These are phyloP conservation scores for Sporothrix schenckii DNA, from an alignment of 2,329 filamentous ascomycete genomes.

Conservation along the genomic window DNA sequence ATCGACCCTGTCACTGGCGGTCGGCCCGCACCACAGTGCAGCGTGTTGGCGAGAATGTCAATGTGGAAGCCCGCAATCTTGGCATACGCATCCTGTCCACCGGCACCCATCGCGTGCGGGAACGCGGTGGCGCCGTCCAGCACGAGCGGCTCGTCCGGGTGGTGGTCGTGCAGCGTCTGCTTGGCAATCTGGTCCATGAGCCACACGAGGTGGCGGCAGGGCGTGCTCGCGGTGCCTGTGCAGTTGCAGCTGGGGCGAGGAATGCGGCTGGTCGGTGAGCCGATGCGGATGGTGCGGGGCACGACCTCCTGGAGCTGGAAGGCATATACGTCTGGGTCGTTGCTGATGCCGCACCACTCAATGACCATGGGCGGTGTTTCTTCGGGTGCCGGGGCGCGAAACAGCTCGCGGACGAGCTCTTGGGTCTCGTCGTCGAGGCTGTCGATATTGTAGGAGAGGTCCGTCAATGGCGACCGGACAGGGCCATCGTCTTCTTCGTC, in stretches of 20 bases:
- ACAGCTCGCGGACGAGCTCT: slow-evolving; percentile 48
- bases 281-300: slow-evolving; percentile 56
- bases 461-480: slow-evolving; percentile 44
- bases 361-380: slow-evolving; percentile 55
- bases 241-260: slow-evolving; percentile 55
- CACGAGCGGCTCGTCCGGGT: slow-evolving; percentile 41
- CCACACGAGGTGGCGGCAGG: slow-evolving; percentile 59
- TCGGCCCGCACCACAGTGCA: slow-evolving; percentile 52
- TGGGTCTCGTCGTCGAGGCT: slow-evolving; percentile 39
- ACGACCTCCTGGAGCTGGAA: slow-evolving; percentile 61
- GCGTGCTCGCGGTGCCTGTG: slow-evolving; percentile 39
- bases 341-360: slow-evolving; percentile 51
- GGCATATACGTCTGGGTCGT: slow-evolving; percentile 52
- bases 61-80: slow-evolving; percentile 56
- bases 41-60: slow-evolving; percentile 54
- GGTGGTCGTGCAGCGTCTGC: slow-evolving; percentile 52
- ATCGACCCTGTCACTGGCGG: slow-evolving; percentile 36
- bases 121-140: slow-evolving; percentile 45
- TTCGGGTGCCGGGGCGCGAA: slow-evolving; percentile 41
- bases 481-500: slow-evolving; percentile 41
- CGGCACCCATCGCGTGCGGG: slow-evolving; percentile 35
- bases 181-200: slow-evolving; percentile 57
- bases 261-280: slow-evolving; percentile 46
- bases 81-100: slow-evolving; percentile 42
- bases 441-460: slow-evolving; percentile 43